A percentile compares a stretch with the other conserved stretches of the same genome.
phyloP scores from a whole-genome alignment of 2,329 filamentous ascomycete species.

The Penicillium sp. region DNA sequence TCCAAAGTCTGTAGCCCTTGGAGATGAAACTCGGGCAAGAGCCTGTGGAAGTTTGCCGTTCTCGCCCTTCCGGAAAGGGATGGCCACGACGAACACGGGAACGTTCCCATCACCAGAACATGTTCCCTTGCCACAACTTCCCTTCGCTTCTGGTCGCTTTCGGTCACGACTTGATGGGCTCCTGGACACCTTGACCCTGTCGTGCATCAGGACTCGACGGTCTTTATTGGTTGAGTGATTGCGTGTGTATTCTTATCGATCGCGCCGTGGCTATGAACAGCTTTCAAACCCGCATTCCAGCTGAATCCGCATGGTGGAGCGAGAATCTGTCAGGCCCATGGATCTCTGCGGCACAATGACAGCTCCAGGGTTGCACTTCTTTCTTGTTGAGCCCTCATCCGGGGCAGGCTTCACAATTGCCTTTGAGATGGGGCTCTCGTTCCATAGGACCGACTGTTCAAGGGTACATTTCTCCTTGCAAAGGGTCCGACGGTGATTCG shows the following conservation, averaged over 20 bases:
- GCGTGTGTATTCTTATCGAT: conserved; percentile 2
- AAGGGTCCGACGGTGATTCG: conserved; percentile 11
- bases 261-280: conserved; percentile 9
- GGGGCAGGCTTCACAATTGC: neutral
- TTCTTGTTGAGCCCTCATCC: neutral
- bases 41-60: neutral
- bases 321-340: conserved; percentile 9
- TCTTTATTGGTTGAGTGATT: neutral
- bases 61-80: conserved; percentile 13
- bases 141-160: conserved; percentile 7
- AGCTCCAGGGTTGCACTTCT: conserved; percentile 12
- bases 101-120: conserved; percentile 12
- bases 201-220: neutral
- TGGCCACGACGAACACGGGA: conserved; percentile 7
- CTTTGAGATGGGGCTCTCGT: conserved; percentile 3
- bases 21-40: no score
- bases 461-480: neutral
- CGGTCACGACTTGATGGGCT: conserved; percentile 1
- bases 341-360: conserved; percentile 8
- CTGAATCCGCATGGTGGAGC: conserved; percentile 11
- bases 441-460: conserved; percentile 3
- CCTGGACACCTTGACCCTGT: neutral
- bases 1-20: no score
- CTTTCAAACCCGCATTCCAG: conserved; percentile 14
- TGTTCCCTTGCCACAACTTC: no score